Evolutionary conservation across 306 rosid genomes (phyloP), one percentile per base, ranked within the genome.

Genomic region (Cercis canadensis): DNA sequence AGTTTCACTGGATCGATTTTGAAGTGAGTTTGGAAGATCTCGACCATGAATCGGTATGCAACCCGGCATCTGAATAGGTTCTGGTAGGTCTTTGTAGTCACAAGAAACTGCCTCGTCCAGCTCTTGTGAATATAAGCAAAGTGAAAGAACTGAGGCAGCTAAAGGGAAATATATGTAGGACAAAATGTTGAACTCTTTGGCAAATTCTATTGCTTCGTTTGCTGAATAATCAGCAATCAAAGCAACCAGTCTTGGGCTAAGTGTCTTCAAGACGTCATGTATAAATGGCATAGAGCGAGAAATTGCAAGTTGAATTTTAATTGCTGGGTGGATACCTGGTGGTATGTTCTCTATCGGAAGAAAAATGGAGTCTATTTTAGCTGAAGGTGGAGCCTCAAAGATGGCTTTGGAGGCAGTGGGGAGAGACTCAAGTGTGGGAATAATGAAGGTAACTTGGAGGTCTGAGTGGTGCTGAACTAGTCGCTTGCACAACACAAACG

Each of bases 101-200:
- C 72, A 83, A 17, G 76, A 36, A 49, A 83, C 21, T 5, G 10
- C 37, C 24, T 75, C 10, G n/a, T 83, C 77, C 4, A 83, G 51
- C 41, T 50, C 57, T 5, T 64, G 21, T 2, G 71, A 55, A 17
- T 75, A 10, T 0, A 83, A 40, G 64, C 70, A 79, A 0, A 79
- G 18, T 0, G 84, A 75, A 3, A 83, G 40, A 3, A 55, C 4
- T 80, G 73, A 76, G 41, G 62, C 61, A 0, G 87, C 63, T 5
- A 72, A 73, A n/a, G 85, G 82, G 32, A 69, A 76, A 59, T 72
- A 83, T 2, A 66, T 11, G 64, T 83, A 83, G 8, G 78, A 77
- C 19, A 47, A 73, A 33, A 69, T 36, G 11, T 73, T 58, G 4
- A 68, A 24, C 45, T 83, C 75, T 58, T 70, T 80, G 7, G 73